A percentile compares a stretch with the other conserved stretches of the same genome.
Evolutionary conservation across 345 rosid genomes (phyloP).

Genomic region (Corchorus capsularis): DNA sequence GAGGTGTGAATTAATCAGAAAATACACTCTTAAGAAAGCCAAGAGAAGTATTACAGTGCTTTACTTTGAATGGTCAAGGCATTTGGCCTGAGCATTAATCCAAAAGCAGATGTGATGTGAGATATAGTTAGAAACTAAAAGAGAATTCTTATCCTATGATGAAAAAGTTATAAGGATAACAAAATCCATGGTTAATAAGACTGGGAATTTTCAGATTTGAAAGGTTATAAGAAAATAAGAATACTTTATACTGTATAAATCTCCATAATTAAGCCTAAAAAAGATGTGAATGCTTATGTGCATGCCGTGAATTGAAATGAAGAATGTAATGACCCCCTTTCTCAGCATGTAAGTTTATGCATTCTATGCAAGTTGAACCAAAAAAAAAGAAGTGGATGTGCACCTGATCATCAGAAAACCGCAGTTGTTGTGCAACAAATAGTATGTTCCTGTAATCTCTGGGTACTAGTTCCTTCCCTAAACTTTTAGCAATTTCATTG

Average conservation of each 20-base stretch:
- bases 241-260: too few relatives aligned
- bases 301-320: not conserved
- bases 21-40: not conserved
- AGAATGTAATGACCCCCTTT: conserved; percentile 3
- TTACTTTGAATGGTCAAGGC: not conserved
- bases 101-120: too few relatives aligned
- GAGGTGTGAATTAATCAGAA: not conserved
- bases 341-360: conserved; percentile 2
- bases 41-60: not conserved
- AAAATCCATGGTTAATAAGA: too few relatives aligned
- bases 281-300: not conserved
- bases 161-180: too few relatives aligned
- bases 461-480: conserved; percentile 50
- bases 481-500: conserved; percentile 53
- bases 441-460: conserved; percentile 47
- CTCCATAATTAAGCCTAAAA: too few relatives aligned
- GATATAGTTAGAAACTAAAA: too few relatives aligned
- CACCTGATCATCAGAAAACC: conserved; percentile 91
- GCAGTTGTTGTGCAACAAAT: conserved; percentile 74
- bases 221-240: too few relatives aligned
- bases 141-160: not conserved
- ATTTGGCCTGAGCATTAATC: too few relatives aligned
- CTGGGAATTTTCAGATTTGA: too few relatives aligned
- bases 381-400: conserved; percentile 23
- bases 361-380: conserved; percentile 3